phyloP scores from a whole-genome alignment of 2,329 filamentous ascomycete species.

The Periconia macrospinosa region DNA sequence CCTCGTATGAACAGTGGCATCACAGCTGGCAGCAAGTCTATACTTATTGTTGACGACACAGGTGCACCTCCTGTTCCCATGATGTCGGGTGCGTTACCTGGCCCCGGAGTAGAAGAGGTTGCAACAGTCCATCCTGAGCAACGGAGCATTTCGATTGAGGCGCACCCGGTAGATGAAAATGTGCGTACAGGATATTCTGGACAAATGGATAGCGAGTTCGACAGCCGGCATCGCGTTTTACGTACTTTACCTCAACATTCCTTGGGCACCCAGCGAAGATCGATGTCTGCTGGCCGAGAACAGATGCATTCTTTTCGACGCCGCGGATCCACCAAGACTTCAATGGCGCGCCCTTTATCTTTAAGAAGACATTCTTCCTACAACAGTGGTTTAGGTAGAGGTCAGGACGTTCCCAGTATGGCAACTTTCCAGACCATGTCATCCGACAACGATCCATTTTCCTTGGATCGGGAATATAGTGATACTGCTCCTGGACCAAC shows the following conservation, averaged over 20 bases:
- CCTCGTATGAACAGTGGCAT: slow-evolving; percentile 57
- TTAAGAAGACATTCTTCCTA: slow-evolving; percentile 63
- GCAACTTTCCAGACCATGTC: slow-evolving; percentile 54
- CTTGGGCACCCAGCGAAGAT: slow-evolving; percentile 23
- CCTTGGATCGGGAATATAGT: slow-evolving; percentile 35
- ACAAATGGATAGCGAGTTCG: slow-evolving; percentile 17
- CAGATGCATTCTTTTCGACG: slow-evolving; percentile 40
- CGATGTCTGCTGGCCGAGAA: slow-evolving; percentile 34
- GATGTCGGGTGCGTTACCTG: slow-evolving; percentile 55
- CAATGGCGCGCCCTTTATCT: slow-evolving; percentile 38
- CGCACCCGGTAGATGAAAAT: slow-evolving; percentile 12
- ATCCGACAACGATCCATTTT: slow-evolving; percentile 45
- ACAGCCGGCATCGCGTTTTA: slow-evolving; percentile 21
- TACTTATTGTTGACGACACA: slow-evolving; percentile 79
- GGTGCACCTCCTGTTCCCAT: slow-evolving; percentile 58
- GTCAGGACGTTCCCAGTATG: slow-evolving; percentile 60
- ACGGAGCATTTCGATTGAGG: slow-evolving; percentile 21
- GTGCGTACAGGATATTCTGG: slow-evolving; percentile 20
- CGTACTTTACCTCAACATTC: slow-evolving; percentile 21
- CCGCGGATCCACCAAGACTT: slow-evolving; percentile 32
- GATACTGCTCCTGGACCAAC: slow-evolving; percentile 23
- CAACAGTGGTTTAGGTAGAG: slow-evolving; percentile 57
- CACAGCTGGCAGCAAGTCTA: slow-evolving; percentile 83
- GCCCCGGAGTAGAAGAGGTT: slow-evolving; percentile 11
- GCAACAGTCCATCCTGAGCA: slow-evolving; percentile 7